Evolutionary conservation across 1,284 basidiomycete genomes (phyloP), one percentile per base, ranked within the genome.

Genomic region (Thelephora terrestris): DNA sequence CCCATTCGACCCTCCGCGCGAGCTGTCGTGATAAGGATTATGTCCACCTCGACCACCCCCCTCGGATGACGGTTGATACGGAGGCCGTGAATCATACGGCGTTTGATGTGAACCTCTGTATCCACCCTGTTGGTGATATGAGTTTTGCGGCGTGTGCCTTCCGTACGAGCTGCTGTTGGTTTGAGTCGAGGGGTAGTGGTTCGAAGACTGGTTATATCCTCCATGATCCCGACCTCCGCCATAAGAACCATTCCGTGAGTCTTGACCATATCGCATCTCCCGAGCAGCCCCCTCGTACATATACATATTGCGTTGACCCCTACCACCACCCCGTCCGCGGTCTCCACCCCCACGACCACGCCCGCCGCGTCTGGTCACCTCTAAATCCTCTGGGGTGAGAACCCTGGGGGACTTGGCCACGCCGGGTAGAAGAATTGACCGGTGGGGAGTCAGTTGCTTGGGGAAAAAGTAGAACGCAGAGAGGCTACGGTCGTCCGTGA

Each of bases 381-480:
- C 89, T 46, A 86, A 71, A 63, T 99, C 96, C 17, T 74, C 71
- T 12, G 81, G 65, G 5, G 75, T 81, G 23, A 99, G 73, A 2
- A 81, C 67, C 2, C 81, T 76, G 35, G 73, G 67, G 0, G 79
- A 75, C 46, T 74, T 75, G 51, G 71, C 78, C 36, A 81, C 80
- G 1, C 91, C 90, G 5, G 84, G 82, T 1, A 99, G 71, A 20
- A 99, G 68, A 20, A 87, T 73, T 14, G 91, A 95, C 43, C 80
- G 81, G 64, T 99, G 96, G 4, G 91, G 89, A 5, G 76, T 77
- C 20, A 81, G 64, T 61, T 97, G 93, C 58, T 81, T 77, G 0
- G 96, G 94, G 74, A 94, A 97, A 63, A 81, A 84, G 68, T 93
- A 99, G 18, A 85, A 67, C 0, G 85, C 92, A 0, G 91, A 93